phyloP scores from a whole-genome alignment of 345 rosid species.

The Clausena lansium region DNA sequence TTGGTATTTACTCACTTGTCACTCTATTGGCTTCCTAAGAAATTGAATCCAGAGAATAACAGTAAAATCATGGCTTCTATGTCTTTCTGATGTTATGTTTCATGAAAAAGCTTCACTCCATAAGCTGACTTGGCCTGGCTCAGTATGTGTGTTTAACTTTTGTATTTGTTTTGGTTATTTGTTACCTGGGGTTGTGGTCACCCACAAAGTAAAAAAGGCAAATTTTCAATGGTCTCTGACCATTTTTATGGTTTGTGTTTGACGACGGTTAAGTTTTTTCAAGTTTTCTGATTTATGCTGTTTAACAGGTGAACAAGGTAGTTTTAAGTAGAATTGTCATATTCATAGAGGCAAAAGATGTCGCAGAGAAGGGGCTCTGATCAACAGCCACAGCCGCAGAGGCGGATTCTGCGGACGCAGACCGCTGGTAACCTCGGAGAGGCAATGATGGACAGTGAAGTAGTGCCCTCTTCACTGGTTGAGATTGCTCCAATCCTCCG shows the following conservation, averaged over 20 bases:
- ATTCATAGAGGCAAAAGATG: constrained; percentile 34
- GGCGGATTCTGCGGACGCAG: constrained; percentile 57
- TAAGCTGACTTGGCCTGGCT: constrained; percentile 8
- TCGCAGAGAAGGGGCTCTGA: constrained; percentile 43
- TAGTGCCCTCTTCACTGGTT: constrained; percentile 58
- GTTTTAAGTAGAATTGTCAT: constrained; percentile 17
- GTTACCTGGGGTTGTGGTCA: neutral
- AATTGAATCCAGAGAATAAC: neutral
- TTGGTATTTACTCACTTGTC: neutral
- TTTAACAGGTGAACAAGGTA: constrained; percentile 15
- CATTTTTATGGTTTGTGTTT: neutral
- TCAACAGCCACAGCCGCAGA: constrained; percentile 40
- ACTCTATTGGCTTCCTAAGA: neutral
- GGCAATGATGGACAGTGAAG: constrained; percentile 67
- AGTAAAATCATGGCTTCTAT: neutral
- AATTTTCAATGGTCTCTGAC: neutral
- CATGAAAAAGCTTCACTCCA: neutral
- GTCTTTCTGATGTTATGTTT: neutral
- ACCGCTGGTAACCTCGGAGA: constrained; percentile 58
- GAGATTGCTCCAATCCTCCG: constrained; percentile 72
- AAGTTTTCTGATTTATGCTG: neutral
- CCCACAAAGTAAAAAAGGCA: neutral
- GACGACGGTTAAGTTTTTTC: neutral
- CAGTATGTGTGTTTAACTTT: neutral
- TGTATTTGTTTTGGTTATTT: neutral